A percentile compares a stretch with the other conserved stretches of the same genome.
Evolutionary conservation across 1,139 yeast genomes (phyloP).

Genomic region (Tardiomyces depauwii): DNA sequence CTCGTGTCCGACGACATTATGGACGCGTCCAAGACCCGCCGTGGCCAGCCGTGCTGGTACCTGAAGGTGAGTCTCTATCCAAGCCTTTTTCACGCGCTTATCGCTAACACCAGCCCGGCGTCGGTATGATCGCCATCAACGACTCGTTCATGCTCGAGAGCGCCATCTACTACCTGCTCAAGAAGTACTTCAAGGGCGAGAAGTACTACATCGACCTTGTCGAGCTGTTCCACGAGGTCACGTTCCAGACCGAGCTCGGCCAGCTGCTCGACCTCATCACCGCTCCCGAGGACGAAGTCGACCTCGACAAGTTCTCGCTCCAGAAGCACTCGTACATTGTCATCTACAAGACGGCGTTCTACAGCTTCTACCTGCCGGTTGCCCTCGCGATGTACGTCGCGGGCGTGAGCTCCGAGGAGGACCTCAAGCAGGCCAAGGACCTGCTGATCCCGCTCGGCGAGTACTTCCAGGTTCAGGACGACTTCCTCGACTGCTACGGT

Average conservation of each 20-base stretch:
- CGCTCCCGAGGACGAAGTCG: slow-evolving; percentile 93
- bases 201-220: slow-evolving; percentile 78
- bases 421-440: slow-evolving; percentile 79
- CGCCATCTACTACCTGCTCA: slow-evolving; percentile 79
- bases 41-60: slow-evolving; percentile 99
- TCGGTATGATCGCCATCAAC: slow-evolving; percentile 89
- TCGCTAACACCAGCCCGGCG: slow-evolving; percentile 35
- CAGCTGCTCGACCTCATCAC: slow-evolving; percentile 91
- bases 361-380: slow-evolving; percentile 94
- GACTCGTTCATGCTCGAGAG: slow-evolving; percentile 97
- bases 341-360: slow-evolving; percentile 93
- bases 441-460: slow-evolving; percentile 93
- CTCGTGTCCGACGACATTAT: slow-evolving; percentile 97
- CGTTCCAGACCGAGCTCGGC: slow-evolving; percentile 96
- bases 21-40: slow-evolving; percentile 94
- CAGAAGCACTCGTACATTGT: slow-evolving; percentile 92
- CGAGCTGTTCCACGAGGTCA: slow-evolving; percentile 75
- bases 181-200: slow-evolving; percentile 77
- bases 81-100: neutral
- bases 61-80: slow-evolving; percentile 17
- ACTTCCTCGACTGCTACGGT: slow-evolving; percentile 93
- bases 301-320: slow-evolving; percentile 74
- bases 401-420: slow-evolving; percentile 58
- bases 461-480: slow-evolving; percentile 98
- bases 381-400: slow-evolving; percentile 94